Evolutionary conservation across 1,284 basidiomycete species (phyloP).

Genomic region (Psilocybe mexicana): DNA sequence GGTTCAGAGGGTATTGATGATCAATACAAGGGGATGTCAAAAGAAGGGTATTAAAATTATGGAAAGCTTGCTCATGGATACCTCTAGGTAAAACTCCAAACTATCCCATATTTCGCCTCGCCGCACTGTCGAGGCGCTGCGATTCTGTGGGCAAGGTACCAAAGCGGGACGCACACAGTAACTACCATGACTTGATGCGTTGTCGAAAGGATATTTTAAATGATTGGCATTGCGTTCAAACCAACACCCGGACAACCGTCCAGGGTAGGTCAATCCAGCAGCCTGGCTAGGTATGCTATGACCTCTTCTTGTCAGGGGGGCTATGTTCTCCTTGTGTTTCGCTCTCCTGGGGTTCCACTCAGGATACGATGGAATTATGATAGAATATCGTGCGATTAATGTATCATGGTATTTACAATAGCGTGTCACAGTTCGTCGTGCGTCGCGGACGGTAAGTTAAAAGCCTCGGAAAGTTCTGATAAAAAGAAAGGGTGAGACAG

Average conservation of each 20-base stretch:
- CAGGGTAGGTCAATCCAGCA: not conserved
- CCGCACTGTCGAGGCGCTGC: not conserved
- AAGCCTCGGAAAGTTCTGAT: conserved; percentile 59
- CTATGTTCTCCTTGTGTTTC: not conserved
- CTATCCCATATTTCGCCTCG: not conserved
- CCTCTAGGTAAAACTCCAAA: not conserved
- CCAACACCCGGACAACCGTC: not conserved
- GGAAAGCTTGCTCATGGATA: not conserved
- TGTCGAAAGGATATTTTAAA: conserved; percentile 3
- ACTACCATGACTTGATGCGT: not conserved
- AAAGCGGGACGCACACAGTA: not conserved
- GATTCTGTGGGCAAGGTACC: not conserved
- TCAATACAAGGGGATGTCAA: not conserved
- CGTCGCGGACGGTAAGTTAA: conserved; percentile 42
- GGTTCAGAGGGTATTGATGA: not conserved
- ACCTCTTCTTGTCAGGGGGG: not conserved
- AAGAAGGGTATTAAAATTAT: not conserved
- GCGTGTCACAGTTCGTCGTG: conserved; percentile 56
- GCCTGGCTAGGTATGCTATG: not conserved
- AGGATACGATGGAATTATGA: conserved; percentile 17
- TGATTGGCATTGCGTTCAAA: conserved; percentile 5
- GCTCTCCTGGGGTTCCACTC: not conserved
- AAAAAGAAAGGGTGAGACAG: conserved; percentile 1
- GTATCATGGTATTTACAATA: conserved; percentile 13
- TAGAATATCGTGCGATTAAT: conserved; percentile 19